These are phyloP conservation scores for Dothidotthia symphoricarpi DNA, from an alignment of 2,329 filamentous ascomycete species.

Conservation along the genomic window DNA sequence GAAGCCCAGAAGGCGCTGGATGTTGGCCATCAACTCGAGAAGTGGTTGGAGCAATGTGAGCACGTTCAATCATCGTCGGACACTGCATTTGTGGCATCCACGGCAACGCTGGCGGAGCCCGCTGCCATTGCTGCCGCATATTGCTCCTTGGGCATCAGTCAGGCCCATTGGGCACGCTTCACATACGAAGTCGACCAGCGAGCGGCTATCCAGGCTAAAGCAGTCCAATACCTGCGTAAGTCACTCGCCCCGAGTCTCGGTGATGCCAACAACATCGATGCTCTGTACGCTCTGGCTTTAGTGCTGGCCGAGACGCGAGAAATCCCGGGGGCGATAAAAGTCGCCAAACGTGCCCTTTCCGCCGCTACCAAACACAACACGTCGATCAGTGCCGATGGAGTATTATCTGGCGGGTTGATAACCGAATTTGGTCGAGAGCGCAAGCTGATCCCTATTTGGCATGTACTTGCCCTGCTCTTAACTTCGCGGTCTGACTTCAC, in stretches of 20 bases:
- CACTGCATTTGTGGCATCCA: constrained; percentile 28
- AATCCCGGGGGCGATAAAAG: constrained; percentile 74
- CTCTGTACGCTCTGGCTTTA: constrained; percentile 77
- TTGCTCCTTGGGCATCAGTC: constrained; percentile 79
- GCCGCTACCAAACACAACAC: constrained; percentile 46
- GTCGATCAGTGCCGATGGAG: constrained; percentile 32
- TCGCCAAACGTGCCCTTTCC: constrained; percentile 73
- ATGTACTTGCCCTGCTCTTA: constrained; percentile 80
- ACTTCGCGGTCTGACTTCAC: constrained; percentile 83
- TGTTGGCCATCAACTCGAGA: constrained; percentile 68
- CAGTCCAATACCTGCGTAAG: constrained; percentile 71
- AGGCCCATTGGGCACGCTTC: constrained; percentile 81
- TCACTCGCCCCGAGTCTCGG: constrained; percentile 67
- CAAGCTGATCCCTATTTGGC: constrained; percentile 79
- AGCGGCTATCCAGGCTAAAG: constrained; percentile 71
- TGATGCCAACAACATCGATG: constrained; percentile 67
- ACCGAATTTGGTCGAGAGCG: constrained; percentile 53
- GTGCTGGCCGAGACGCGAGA: constrained; percentile 86
- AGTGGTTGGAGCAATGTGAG: constrained; percentile 64
- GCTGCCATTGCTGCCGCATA: constrained; percentile 64
- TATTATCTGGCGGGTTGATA: constrained; percentile 24
- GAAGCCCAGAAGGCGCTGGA: constrained; percentile 77
- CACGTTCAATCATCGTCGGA: constrained; percentile 27
- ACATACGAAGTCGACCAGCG: constrained; percentile 74
- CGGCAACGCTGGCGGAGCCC: constrained; percentile 53